These are phyloP conservation scores for Sophora flavescens DNA, from an alignment of 306 rosid species.

Conservation along the genomic window DNA sequence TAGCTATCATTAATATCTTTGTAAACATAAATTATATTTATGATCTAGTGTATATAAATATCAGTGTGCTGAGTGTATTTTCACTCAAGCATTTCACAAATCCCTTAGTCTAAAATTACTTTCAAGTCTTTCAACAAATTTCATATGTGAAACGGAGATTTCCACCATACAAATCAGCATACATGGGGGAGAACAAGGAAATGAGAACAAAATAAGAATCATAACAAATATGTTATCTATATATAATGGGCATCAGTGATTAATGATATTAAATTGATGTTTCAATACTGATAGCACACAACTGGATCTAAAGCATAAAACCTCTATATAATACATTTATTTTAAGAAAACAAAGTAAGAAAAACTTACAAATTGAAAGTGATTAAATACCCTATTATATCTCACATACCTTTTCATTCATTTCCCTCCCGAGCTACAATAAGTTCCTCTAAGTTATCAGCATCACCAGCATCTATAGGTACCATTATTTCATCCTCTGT, in stretches of 20 bases:
- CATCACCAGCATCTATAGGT: constrained; percentile 58
- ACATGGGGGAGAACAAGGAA: constrained; percentile 4
- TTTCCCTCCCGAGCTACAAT: constrained; percentile 70
- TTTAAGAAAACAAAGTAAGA: constrained; percentile 29
- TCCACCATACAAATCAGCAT: not conserved
- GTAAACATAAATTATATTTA: too few species aligned
- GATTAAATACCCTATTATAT: constrained; percentile 38
- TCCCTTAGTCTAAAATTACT: too few species aligned
- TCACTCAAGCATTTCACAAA: too few species aligned
- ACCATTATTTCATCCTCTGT: constrained; percentile 67
- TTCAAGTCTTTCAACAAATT: too few species aligned
- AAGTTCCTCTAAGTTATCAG: constrained; percentile 67
- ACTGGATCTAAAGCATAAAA: constrained; percentile 33
- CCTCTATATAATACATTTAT: constrained; percentile 40
- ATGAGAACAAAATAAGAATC: constrained; percentile 15
- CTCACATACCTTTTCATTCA: constrained; percentile 39
- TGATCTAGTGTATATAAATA: too few species aligned
- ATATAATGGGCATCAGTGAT: constrained; percentile 15
- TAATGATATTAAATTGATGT: constrained; percentile 32
- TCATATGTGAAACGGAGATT: not conserved
- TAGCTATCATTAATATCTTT: too few species aligned
- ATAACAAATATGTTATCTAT: constrained; percentile 9
- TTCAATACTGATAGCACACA: constrained; percentile 35
- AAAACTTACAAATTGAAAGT: constrained; percentile 44
- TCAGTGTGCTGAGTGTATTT: too few species aligned